Conservation (phyloP, 805 yeast genomes). For the Candida sithepensis region DNA sequence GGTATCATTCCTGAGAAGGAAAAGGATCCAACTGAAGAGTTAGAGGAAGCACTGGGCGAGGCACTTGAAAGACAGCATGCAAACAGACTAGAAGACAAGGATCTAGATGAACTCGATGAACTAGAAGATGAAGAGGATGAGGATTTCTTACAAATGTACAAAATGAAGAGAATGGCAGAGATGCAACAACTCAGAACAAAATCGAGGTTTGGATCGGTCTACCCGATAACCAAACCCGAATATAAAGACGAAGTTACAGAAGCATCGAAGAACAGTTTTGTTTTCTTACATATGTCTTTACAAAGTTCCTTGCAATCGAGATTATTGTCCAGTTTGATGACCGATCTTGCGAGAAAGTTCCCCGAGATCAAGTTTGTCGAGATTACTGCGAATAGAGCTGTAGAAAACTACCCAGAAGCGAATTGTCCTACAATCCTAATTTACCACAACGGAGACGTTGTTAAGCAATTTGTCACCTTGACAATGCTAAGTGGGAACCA, state of each 20-base stretch:
- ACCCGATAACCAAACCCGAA: slow-evolving; percentile 81
- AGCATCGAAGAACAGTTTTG: slow-evolving; percentile 64
- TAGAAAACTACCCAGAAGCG: slow-evolving; percentile 84
- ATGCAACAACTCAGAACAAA: slow-evolving; percentile 53
- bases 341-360: slow-evolving; percentile 59
- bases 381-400: slow-evolving; percentile 85
- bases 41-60: slow-evolving; percentile 85
- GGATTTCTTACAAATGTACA: slow-evolving; percentile 76
- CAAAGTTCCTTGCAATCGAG: slow-evolving; percentile 72
- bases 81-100: slow-evolving; percentile 72
- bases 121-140: slow-evolving; percentile 93
- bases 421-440: slow-evolving; percentile 90
- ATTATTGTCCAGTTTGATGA: slow-evolving; percentile 57
- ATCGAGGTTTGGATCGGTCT: slow-evolving; percentile 69
- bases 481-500: slow-evolving; percentile 82
- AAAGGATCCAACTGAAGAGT: slow-evolving; percentile 79
- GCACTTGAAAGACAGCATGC: slow-evolving; percentile 78
- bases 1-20: slow-evolving; percentile 93
- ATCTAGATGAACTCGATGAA: slow-evolving; percentile 78
- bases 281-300: slow-evolving; percentile 73
- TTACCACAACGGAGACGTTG: slow-evolving; percentile 73
- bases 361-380: slow-evolving; percentile 88
- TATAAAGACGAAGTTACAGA: slow-evolving; percentile 82
- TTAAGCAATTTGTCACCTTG: slow-evolving; percentile 78
- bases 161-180: slow-evolving; percentile 74